Percentiles rank a stretch among this genome's conserved stretches.
phyloP scores from a whole-genome alignment of 1,284 basidiomycete species.

The Irpex sp. region DNA sequence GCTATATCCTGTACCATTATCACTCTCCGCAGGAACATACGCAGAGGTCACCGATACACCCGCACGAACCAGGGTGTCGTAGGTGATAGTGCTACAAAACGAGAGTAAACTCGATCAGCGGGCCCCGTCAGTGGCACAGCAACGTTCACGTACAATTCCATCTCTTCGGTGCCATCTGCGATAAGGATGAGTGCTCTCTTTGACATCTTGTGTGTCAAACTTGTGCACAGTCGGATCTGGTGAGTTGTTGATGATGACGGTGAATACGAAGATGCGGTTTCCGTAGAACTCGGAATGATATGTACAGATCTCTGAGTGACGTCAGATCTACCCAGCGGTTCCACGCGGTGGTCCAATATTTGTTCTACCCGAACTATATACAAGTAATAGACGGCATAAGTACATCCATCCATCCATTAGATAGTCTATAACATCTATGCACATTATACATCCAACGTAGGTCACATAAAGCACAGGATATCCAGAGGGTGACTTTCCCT shows the following conservation, averaged over 20 bases:
- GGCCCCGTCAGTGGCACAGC: background rate
- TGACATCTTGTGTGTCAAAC: background rate
- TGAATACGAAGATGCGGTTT: background rate
- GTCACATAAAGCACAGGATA: background rate
- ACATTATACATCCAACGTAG: background rate
- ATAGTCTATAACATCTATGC: background rate
- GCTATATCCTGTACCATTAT: slow-evolving; percentile 8
- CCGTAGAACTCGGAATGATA: background rate
- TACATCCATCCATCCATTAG: background rate
- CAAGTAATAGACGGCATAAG: background rate
- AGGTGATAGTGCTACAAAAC: slow-evolving; percentile 63
- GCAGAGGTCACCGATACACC: slow-evolving; percentile 64
- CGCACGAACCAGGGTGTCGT: slow-evolving; percentile 77
- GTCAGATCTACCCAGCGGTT: background rate
- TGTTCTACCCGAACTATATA: background rate
- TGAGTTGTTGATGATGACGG: background rate
- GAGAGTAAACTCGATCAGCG: slow-evolving; percentile 2
- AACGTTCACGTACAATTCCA: slow-evolving; percentile 67
- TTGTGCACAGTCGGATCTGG: background rate
- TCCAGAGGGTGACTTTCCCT: background rate
- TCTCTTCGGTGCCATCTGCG: slow-evolving; percentile 90
- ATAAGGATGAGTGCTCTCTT: slow-evolving; percentile 67
- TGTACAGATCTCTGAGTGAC: background rate
- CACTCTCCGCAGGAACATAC: slow-evolving; percentile 44
- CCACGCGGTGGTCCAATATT: background rate